A percentile compares a stretch with the other conserved stretches of the same genome.
phyloP scores from a whole-genome alignment of 495 filamentous ascomycete genomes.

The Annulohypoxylon nitens region DNA sequence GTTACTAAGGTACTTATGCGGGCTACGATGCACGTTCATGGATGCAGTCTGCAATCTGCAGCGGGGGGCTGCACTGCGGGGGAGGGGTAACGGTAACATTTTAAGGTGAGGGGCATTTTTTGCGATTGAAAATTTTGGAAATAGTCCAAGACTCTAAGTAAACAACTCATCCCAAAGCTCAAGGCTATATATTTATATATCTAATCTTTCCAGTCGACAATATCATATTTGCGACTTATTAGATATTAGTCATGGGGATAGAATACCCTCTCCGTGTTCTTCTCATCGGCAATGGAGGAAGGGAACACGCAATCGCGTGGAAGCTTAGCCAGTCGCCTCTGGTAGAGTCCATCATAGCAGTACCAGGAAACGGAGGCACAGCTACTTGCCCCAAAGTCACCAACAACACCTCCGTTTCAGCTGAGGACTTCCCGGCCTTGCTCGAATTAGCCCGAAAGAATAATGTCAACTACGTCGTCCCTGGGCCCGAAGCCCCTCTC shows the following conservation, averaged over 20 bases:
- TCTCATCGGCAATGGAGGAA: slow-evolving; percentile 90
- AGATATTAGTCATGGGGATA: slow-evolving; percentile 39
- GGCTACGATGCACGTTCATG: slow-evolving; percentile 1
- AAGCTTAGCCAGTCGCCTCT: slow-evolving; percentile 85
- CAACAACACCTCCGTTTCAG: slow-evolving; percentile 75
- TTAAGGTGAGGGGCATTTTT: slow-evolving; percentile 45
- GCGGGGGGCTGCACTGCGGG: slow-evolving; percentile 48
- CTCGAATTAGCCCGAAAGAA: slow-evolving; percentile 79
- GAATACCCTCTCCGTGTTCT: slow-evolving; percentile 70
- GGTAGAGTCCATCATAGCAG: slow-evolving; percentile 73
- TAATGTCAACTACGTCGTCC: slow-evolving; percentile 85
- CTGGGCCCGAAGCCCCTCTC: slow-evolving; percentile 93
- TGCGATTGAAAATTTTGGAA: slow-evolving; percentile 30
- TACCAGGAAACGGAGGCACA: slow-evolving; percentile 93
- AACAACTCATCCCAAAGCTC: slow-evolving; percentile 22
- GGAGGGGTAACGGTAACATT: slow-evolving; percentile 54
- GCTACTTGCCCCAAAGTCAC: slow-evolving; percentile 75
- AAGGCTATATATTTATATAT: slow-evolving; percentile 12
- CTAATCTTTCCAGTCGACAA: background rate
- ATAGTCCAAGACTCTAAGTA: background rate
- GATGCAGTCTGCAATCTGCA: slow-evolving; percentile 6
- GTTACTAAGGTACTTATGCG: slow-evolving; percentile 11
- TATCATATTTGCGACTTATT: background rate
- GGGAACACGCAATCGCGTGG: slow-evolving; percentile 96
- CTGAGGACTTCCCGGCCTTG: slow-evolving; percentile 81